Conservation (phyloP, 2,329 filamentous ascomycete genomes). For the Cladosporium sp. region DNA sequence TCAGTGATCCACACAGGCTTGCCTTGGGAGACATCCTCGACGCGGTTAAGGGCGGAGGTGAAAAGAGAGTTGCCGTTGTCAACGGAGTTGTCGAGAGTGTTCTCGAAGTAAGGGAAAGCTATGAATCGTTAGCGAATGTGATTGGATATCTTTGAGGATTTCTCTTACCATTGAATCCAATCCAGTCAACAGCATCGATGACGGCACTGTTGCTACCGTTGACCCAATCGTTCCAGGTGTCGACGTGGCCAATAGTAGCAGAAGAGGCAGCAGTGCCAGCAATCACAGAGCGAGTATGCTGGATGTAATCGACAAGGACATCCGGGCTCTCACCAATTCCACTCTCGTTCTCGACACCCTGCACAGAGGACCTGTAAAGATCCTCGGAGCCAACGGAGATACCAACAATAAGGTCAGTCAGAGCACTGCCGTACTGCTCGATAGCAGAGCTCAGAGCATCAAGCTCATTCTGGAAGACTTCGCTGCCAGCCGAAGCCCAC, state of each 20-base stretch:
- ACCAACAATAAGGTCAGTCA: slow-evolving; percentile 64
- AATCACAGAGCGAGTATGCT: slow-evolving; percentile 65
- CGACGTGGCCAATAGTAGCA: slow-evolving; percentile 76
- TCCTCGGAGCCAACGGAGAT: slow-evolving; percentile 89
- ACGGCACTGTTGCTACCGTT: slow-evolving; percentile 72
- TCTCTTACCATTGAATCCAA: slow-evolving; percentile 70
- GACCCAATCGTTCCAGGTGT: slow-evolving; percentile 77
- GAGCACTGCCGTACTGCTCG: slow-evolving; percentile 64
- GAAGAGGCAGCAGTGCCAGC: slow-evolving; percentile 57
- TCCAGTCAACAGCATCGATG: slow-evolving; percentile 70
- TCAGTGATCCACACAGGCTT: slow-evolving; percentile 86
- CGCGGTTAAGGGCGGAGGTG: slow-evolving; percentile 64
- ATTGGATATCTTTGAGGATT: background rate
- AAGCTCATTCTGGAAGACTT: slow-evolving; percentile 70
- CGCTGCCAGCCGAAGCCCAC: slow-evolving; percentile 60
- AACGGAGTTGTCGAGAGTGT: slow-evolving; percentile 67
- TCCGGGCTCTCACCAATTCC: slow-evolving; percentile 65
- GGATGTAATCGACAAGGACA: slow-evolving; percentile 69
- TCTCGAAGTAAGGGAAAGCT: slow-evolving; percentile 77
- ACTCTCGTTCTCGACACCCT: slow-evolving; percentile 63
- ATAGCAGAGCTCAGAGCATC: slow-evolving; percentile 71
- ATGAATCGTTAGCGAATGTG: background rate
- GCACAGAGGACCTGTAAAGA: slow-evolving; percentile 66
- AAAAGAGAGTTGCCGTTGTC: slow-evolving; percentile 67
- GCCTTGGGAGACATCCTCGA: slow-evolving; percentile 59